phyloP scores from a whole-genome alignment of 2,329 filamentous ascomycete genomes.

The Fusarium nodosum region DNA sequence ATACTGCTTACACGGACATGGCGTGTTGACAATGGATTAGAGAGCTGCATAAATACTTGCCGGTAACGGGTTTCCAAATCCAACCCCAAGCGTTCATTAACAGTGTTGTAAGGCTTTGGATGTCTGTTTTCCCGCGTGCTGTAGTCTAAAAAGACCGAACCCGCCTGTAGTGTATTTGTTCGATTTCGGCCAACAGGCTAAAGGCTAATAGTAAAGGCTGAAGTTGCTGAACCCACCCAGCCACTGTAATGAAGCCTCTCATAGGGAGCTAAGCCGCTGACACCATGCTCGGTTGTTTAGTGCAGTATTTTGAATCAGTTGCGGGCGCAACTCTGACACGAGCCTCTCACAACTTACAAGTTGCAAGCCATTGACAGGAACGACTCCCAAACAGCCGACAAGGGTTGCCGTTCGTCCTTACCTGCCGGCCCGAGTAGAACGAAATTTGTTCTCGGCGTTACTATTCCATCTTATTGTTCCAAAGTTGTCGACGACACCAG shows the following conservation, averaged over 20 bases:
- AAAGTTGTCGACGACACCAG: neutral
- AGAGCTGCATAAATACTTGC: neutral
- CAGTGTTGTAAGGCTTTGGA: conserved; percentile 28
- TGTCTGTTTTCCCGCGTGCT: conserved; percentile 38
- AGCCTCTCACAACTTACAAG: conserved; percentile 39
- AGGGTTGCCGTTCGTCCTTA: conserved; percentile 30
- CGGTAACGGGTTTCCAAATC: neutral
- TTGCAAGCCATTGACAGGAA: conserved; percentile 39
- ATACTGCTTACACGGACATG: neutral
- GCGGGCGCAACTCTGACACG: conserved; percentile 48
- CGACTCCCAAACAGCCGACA: conserved; percentile 31
- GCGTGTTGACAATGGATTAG: neutral
- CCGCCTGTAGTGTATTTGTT: conserved; percentile 24
- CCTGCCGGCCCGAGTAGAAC: conserved; percentile 30
- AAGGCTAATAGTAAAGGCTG: conserved; percentile 17
- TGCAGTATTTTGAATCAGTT: conserved; percentile 48
- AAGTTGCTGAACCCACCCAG: conserved; percentile 37
- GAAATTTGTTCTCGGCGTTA: conserved; percentile 26
- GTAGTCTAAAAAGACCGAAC: neutral
- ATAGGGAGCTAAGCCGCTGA: conserved; percentile 42
- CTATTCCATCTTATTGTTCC: conserved; percentile 16
- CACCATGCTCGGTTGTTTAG: conserved; percentile 46
- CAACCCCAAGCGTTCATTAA: neutral
- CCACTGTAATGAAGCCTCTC: conserved; percentile 10
- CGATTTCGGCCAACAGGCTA: conserved; percentile 30